A percentile compares a stretch with the other conserved stretches of the same genome.
phyloP scores from a whole-genome alignment of 2,329 filamentous ascomycete genomes.

The Pezizomycotina sp. region DNA sequence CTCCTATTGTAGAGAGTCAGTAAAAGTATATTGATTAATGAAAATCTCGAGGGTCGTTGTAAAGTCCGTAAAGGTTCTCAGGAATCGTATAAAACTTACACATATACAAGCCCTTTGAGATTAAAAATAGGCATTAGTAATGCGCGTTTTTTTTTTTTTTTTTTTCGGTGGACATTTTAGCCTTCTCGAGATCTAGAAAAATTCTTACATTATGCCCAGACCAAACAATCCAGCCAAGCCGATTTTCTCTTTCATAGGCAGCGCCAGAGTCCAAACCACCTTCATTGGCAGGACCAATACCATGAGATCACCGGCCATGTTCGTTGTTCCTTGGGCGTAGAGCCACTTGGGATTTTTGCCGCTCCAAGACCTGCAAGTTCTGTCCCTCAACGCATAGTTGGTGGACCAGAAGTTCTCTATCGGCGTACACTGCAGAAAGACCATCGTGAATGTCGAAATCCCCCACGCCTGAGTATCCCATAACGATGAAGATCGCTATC shows the following conservation, averaged over 20 bases:
- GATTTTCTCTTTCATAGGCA: constrained; percentile 32
- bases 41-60: too few species aligned
- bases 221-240: constrained; percentile 32
- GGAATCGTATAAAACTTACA: too few species aligned
- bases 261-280: constrained; percentile 29
- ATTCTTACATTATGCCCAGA: constrained; percentile 30
- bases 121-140: too few species aligned
- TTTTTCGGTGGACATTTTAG: too few species aligned
- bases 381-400: constrained; percentile 21
- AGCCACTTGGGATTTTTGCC: constrained; percentile 27
- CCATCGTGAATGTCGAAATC: constrained; percentile 28
- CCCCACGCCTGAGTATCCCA: constrained; percentile 26
- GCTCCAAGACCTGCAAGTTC: constrained; percentile 11
- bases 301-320: constrained; percentile 33
- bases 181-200: too few species aligned
- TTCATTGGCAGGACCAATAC: constrained; percentile 34
- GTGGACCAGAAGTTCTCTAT: constrained; percentile 31
- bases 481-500: constrained; percentile 28
- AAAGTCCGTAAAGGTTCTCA: too few species aligned
- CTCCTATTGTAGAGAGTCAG: too few species aligned
- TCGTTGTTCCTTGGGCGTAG: constrained; percentile 30
- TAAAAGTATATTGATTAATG: too few species aligned
- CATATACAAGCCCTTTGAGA: too few species aligned
- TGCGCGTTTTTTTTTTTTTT: too few species aligned
- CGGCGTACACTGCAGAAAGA: constrained; percentile 31